Evolutionary conservation across 108 stramenopile genomes (phyloP), one percentile per base, ranked within the genome.

Genomic region (Craspedostauros australis): DNA sequence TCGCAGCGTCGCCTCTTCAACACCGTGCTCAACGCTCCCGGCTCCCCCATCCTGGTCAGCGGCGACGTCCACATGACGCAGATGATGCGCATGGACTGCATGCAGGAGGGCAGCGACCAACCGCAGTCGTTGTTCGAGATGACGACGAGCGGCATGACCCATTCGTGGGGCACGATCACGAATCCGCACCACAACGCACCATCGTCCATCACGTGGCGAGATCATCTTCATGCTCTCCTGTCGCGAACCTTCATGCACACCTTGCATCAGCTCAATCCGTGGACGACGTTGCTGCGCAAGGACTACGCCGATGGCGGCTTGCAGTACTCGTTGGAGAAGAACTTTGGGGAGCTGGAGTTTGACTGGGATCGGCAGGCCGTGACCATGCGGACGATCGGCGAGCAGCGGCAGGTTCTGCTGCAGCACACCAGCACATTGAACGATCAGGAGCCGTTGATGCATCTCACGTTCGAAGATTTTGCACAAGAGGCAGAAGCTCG

Each of bases 21-120:
- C 40, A 42, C 66, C 11, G 36, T 93, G 16, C 37, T 84, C 82
- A 19, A 68, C 68, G 31, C 80, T 69, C 18, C 46, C 31, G 8
- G 67, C 77, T 27, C n/a, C n/a, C 81, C 82, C 15, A 71, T 92
- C 20, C 38, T 88, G 21, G 66, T 92, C 4, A 70, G 57, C 32
- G 91, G 91, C 5, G 91, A 91, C 65, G 85, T 91, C 4, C 90
- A 91, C 62, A 80, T 83, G 76, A 54, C 71, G 21, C 80, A 91
- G 56, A 39, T 91, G 20, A 30, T 79, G 44, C 62, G 84, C 15
- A 82, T 79, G 50, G 82, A 84, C 46, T 84, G 83, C 45, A 30
- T 37, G 40, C 14, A 20, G 20, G 21, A n/a, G 12, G 9, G n/a
- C 38, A 37, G 25, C 26, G 14, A 28, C 8, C 21, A 24, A 53